Evolutionary conservation across 2,329 filamentous ascomycete genomes (phyloP), one percentile per base, ranked within the genome.

Genomic region (Claviceps sp.): DNA sequence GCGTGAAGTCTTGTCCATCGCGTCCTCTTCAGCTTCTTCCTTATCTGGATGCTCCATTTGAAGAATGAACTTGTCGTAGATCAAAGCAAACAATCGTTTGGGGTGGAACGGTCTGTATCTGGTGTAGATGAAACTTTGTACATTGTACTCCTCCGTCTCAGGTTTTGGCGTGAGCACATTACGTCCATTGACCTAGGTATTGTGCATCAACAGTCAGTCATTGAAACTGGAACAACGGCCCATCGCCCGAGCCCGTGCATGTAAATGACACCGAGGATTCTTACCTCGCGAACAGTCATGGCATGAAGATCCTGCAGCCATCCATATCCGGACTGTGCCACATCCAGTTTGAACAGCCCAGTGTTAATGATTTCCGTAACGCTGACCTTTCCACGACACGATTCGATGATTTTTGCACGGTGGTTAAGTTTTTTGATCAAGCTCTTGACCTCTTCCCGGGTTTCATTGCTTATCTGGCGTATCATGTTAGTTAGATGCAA

Each of bases 101-200:
- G 75, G 75, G 42, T 77, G 71, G 51, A 78, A 76, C 0, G 80
- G 80, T 0, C 76, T 69, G 7, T 77, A 71, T 0, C 79, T 76
- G 1, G 73, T 71, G 62, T 88, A 88, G 13, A 88, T 79, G 57
- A 86, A 86, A 61, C 79, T 87, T 38, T 79, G 76, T 11, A 88
- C 82, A 7, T 81, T 82, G 60, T 87, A 87, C 71, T 87, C 84
- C 51, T 87, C 72, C 0, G 82, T 87, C 66, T 87, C 84, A 0
- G 84, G 84, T 61, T 79, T 85, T 0, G 82, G 82, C 0, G 79
- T 81, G 48, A 83, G 62, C 2, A 75, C 73, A 26, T 78, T 78
- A 16, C 65, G 65, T 0, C 71, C 72, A 46, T 73, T 73, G 38
- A 72, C 67, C 67, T 71, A 8, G 42, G 20, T 43, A 9, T 43